These are phyloP conservation scores for Heritiera fomes DNA, from an alignment of 345 rosid species.

Conservation along the genomic window DNA sequence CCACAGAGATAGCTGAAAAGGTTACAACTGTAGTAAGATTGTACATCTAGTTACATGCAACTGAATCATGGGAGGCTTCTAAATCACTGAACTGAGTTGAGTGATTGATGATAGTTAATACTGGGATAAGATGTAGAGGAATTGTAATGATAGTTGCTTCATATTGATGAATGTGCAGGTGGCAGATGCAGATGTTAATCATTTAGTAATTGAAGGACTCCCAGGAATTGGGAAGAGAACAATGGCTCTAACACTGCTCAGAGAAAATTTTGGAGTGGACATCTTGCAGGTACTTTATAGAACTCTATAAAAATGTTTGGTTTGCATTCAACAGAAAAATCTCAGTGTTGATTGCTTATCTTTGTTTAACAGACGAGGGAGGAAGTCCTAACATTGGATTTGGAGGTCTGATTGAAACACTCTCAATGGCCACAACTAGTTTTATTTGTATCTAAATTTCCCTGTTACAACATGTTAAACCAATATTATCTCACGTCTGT, in stretches of 20 bases:
- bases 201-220: slow-evolving; percentile 24
- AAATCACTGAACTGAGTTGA: neutral
- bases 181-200: neutral
- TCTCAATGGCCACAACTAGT: neutral
- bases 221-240: slow-evolving; percentile 31
- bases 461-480: neutral
- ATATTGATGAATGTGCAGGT: slow-evolving; percentile 18
- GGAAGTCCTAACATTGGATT: slow-evolving; percentile 4
- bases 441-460: neutral
- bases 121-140: neutral
- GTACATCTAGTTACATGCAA: neutral
- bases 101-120: neutral
- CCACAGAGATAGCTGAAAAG: slow-evolving; percentile 23
- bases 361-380: slow-evolving; percentile 12
- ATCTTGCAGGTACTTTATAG: slow-evolving; percentile 6
- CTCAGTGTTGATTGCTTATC: neutral
- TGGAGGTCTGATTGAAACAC: slow-evolving; percentile 5
- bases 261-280: slow-evolving; percentile 5
- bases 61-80: neutral
- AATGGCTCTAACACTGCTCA: slow-evolving; percentile 19
- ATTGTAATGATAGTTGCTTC: neutral
- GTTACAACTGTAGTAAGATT: neutral
- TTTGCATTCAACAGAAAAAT: neutral
- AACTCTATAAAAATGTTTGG: neutral
- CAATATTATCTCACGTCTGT: neutral